Base-by-base conservation (phyloP, 352 stramenopile species). In the Globisporangium heterothallicum region DNA sequence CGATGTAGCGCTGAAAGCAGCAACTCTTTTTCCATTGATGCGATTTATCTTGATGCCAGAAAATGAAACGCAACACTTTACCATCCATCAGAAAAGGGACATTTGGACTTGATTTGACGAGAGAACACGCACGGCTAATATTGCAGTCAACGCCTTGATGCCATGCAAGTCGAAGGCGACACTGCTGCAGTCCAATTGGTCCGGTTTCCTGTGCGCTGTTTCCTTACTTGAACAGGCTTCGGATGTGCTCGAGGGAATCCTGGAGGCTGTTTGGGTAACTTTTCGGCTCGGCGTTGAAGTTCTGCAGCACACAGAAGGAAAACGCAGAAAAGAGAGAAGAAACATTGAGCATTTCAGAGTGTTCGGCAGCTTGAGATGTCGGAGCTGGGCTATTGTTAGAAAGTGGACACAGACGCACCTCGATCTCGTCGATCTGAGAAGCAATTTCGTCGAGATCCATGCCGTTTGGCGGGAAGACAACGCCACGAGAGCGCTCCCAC, bases 401-500 rank as follows among this genome's bases (percentile, higher is more conserved):
- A 36, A 36, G 34, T 13, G 13, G 7, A 13, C 10, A 48, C 12
- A 24, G 1, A 12, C 45, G 30, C 58, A 86, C 78, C 66, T 86
- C 69, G 49, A 82, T 76, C 25, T 76, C 62, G 49, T 83, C 73
- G 10, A 86, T 84, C 38, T 70, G 66, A 3, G 60, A 35, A 6
- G 69, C 61, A 29, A 87, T 80, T 19, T 56, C 59, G 8, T 86
- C 72, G 49, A 86, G 45, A 14, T 61, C 70, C 53, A 87, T 68
- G 29, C 65, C 61, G 14, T 73, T 58, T n/a, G 58, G 53, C 7
- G 68, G 49, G 40, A 93, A 81, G 13, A 84, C 63, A 22, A 78
- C 64, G 12, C 85, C 85, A 3, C 64, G 64, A 9, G 72, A 74
- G 35, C 82, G 77, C 57, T 94, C 74, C 84, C 85, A 95, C 29